phyloP scores from a whole-genome alignment of 202 grass and related monocot species.

The Saccharum hybrid region DNA sequence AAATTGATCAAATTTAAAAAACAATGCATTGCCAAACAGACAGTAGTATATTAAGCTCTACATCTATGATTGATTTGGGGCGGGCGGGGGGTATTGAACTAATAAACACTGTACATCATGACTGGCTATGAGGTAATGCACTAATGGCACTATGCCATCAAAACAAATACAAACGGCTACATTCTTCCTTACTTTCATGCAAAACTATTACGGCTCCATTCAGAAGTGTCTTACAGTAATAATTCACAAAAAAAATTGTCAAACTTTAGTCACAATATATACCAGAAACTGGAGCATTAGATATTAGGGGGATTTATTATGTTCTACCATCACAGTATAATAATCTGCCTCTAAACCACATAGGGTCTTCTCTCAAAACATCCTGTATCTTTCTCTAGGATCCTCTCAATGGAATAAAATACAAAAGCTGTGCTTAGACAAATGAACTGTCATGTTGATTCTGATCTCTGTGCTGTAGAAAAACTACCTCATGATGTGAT shows the following conservation, averaged over 20 bases:
- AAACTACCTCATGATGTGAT: not conserved
- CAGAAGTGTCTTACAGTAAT: not conserved
- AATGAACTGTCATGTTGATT: not conserved
- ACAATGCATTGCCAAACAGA: not conserved
- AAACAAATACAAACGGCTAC: not conserved
- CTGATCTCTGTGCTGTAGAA: not conserved
- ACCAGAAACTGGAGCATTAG: not conserved
- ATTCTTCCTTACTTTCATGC: not conserved
- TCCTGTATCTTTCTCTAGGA: not conserved
- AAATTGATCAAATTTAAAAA: constrained; percentile 14
- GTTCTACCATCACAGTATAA: constrained; percentile 3
- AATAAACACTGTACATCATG: not conserved
- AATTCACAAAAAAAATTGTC: not conserved
- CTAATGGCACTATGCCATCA: not conserved
- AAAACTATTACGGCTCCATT: not conserved
- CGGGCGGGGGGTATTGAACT: not conserved
- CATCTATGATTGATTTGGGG: constrained; percentile 17
- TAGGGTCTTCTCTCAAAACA: not conserved
- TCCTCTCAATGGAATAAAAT: not conserved
- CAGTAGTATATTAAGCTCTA: constrained; percentile 15
- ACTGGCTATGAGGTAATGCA: not conserved
- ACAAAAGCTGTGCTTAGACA: not conserved
- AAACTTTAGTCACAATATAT: not conserved
- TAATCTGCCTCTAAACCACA: not conserved
- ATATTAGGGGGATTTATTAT: not conserved